These are phyloP conservation scores for Balamuthia mandrillaris DNA, from an alignment of 208 protist genomes.

Conservation along the genomic window DNA sequence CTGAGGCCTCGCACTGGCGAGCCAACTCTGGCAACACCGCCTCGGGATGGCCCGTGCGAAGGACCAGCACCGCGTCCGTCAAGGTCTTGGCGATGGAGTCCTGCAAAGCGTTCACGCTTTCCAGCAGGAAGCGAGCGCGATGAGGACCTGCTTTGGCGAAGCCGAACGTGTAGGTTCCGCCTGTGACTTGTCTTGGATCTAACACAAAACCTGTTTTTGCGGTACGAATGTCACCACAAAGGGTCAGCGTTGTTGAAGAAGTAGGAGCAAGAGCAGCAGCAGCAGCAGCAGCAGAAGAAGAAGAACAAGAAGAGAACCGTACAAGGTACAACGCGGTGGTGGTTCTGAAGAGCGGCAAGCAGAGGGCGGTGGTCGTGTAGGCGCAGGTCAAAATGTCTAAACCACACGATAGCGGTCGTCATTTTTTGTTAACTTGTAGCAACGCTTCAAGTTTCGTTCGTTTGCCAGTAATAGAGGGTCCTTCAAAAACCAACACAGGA, in stretches of 20 bases:
- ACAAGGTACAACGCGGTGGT: background rate
- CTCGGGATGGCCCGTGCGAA: constrained; percentile 41
- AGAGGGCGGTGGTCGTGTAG: constrained; percentile 5
- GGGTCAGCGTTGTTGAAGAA: too few relatives aligned
- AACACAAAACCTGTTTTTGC: too few relatives aligned
- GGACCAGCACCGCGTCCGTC: constrained; percentile 20
- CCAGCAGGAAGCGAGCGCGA: background rate
- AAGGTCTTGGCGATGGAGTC: background rate
- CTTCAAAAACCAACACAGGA: too few relatives aligned
- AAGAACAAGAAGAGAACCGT: too few relatives aligned
- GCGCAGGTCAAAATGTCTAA: background rate
- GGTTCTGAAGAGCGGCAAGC: background rate
- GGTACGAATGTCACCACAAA: too few relatives aligned
- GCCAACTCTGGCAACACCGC: constrained; percentile 20
- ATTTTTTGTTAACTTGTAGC: too few relatives aligned
- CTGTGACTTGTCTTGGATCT: background rate
- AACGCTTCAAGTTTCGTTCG: too few relatives aligned
- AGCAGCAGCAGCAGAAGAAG: constrained; percentile 3
- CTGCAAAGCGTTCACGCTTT: background rate
- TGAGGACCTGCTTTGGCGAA: background rate
- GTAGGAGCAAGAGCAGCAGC: background rate
- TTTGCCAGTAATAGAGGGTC: too few relatives aligned
- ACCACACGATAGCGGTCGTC: too few relatives aligned
- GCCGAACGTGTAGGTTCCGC: constrained; percentile 36
- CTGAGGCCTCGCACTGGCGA: background rate